A percentile compares a stretch with the other conserved stretches of the same genome.
Evolutionary conservation across 306 rosid genomes (phyloP).

Genomic region (Inga oerstediana): DNA sequence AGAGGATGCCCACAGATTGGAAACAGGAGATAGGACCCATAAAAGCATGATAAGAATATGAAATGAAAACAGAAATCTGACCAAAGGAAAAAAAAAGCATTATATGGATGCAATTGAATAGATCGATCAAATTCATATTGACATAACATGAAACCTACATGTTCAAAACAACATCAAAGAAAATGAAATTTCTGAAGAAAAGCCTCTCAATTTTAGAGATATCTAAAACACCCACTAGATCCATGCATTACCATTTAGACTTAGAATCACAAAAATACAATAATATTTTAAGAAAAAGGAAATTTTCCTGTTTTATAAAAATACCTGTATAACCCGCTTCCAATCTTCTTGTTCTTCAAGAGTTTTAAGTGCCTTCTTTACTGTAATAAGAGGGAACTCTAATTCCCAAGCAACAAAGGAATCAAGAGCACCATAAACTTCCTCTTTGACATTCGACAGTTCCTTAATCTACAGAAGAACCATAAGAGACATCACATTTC

Average conservation of each 20-base stretch:
- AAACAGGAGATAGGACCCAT: background rate
- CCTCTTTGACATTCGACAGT: constrained; percentile 93
- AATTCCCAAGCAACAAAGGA: constrained; percentile 96
- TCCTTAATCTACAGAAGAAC: constrained; percentile 61
- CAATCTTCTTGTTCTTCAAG: constrained; percentile 81
- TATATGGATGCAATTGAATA: background rate
- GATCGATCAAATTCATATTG: background rate
- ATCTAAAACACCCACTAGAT: constrained; percentile 4
- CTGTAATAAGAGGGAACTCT: constrained; percentile 86
- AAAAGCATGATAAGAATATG: background rate
- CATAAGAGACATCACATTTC: constrained; percentile 4
- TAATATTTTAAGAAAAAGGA: background rate
- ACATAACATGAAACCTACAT: background rate
- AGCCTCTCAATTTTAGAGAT: constrained; percentile 6
- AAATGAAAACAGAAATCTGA: background rate
- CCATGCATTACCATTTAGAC: background rate
- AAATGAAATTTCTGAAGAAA: background rate
- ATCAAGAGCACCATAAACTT: constrained; percentile 98
- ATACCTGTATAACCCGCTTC: constrained; percentile 93
- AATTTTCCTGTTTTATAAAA: background rate
- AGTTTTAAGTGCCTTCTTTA: constrained; percentile 82
- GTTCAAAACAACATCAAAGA: background rate
- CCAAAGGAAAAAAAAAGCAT: background rate
- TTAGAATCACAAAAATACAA: background rate
- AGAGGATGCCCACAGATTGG: constrained; percentile 18